These are phyloP conservation scores for Pseudocercospora vitis DNA, from an alignment of 2,329 filamentous ascomycete species.

Conservation along the genomic window DNA sequence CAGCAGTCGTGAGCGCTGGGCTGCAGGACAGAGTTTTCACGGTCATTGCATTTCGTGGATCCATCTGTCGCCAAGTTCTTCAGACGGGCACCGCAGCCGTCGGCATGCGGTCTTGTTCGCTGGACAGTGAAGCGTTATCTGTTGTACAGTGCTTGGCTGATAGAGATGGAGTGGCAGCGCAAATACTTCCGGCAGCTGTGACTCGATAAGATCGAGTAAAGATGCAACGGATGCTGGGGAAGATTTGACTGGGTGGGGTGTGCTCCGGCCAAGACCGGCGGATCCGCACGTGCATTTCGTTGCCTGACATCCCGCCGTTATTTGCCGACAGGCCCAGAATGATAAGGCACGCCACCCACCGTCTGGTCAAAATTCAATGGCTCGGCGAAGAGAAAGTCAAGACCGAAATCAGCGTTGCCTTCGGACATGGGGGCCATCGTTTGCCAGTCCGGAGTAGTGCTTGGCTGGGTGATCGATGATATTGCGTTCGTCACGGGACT, in stretches of 20 bases:
- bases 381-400: constrained; percentile 25
- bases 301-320: background rate
- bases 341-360: background rate
- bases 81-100: constrained; percentile 7
- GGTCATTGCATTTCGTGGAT: constrained; percentile 10
- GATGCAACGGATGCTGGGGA: background rate
- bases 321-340: background rate
- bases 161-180: constrained; percentile 11
- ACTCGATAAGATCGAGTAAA: constrained; percentile 21
- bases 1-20: constrained; percentile 5
- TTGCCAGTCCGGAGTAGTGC: constrained; percentile 17
- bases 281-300: background rate
- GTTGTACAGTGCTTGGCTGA: constrained; percentile 11
- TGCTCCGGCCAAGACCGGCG: background rate
- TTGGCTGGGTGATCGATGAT: background rate
- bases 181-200: constrained; percentile 11
- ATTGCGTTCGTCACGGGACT: background rate
- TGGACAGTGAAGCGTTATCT: constrained; percentile 8
- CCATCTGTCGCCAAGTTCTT: constrained; percentile 6
- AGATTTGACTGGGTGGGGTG: background rate
- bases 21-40: constrained; percentile 17
- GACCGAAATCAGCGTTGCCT: constrained; percentile 22
- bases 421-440: constrained; percentile 15
- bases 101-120: constrained; percentile 10
- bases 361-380: constrained; percentile 11